Evolutionary conservation across 1,139 yeast species (phyloP), one percentile per base, ranked within the genome.

Genomic region (Magnusiomyces ingens): DNA sequence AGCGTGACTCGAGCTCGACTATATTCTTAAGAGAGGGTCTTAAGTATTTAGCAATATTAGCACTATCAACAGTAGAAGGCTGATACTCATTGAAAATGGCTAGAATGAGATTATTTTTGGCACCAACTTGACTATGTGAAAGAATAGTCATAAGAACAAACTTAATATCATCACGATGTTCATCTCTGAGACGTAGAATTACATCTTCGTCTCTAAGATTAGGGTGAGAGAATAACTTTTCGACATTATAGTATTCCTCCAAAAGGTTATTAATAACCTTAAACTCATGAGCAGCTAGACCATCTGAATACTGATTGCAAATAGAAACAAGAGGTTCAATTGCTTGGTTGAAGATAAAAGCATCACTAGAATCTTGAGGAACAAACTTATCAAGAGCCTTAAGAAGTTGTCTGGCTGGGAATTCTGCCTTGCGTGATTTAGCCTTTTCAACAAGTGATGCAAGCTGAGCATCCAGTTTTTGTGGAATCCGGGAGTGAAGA

Each of bases 101-200:
- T 65, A 88, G 76, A 51, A 93, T 77, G 68, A 94, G 80, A 67
- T 86, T 89, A 74, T 90, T 94, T 77, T 91, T 93, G 48, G 97
- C 90, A 55, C 94, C 86, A 40, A 91, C 94, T 68, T 96, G 83
- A 37, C 96, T 82, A 71, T 94, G 99, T 19, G 98, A 90, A 66
- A 91, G 77, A 35, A 85, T 89, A 55, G 80, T 78, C 56, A 74
- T 67, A 55, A 88, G 81, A 54, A 93, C 99, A 66, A 80, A 80
- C 52, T 77, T 75, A 68, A 91, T 78, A 59, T 87, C 87, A 51
- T 82, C 78, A 69, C 85, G 84, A 74, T 90, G 78, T 70, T 86
- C 93, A 63, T 93, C 98, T 71, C 99, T 85, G 59, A 94, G 77
- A 62, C 76, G 77, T 72, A 93, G 79, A 57, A 93, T 81, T 49